Evolutionary conservation across 2,329 filamentous ascomycete genomes (phyloP).

Genomic region (Huntiella bhutanensis): DNA sequence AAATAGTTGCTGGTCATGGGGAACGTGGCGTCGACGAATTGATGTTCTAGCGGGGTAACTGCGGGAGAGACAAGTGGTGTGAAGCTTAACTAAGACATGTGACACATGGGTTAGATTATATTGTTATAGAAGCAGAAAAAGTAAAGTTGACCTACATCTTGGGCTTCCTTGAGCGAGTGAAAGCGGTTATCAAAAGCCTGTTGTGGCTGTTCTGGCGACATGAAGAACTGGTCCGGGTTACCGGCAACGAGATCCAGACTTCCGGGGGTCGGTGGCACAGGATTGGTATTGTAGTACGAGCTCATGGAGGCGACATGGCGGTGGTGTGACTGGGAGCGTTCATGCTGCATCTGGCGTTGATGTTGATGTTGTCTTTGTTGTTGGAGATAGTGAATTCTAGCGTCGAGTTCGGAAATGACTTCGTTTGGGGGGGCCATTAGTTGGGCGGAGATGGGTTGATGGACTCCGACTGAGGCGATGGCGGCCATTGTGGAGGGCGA

Average conservation of each 20-base stretch:
- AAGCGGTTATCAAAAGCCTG: constrained; percentile 42
- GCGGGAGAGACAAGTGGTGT: constrained; percentile 71
- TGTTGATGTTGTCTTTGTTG: constrained; percentile 44
- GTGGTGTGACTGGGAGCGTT: constrained; percentile 27
- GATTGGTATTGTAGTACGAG: constrained; percentile 34
- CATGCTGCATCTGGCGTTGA: constrained; percentile 37
- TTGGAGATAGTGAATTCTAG: constrained; percentile 46
- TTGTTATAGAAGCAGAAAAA: not conserved
- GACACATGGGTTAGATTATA: constrained; percentile 1
- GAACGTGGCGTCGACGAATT: constrained; percentile 33
- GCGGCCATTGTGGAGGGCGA: constrained; percentile 19
- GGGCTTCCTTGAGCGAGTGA: constrained; percentile 46
- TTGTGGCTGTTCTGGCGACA: constrained; percentile 31
- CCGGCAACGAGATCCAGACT: constrained; percentile 57
- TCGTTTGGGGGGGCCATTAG: constrained; percentile 29
- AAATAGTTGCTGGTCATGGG: constrained; percentile 56
- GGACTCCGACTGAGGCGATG: constrained; percentile 28
- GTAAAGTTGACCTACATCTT: constrained; percentile 23
- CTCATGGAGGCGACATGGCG: constrained; percentile 16
- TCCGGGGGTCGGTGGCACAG: constrained; percentile 60
- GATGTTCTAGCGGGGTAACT: constrained; percentile 59
- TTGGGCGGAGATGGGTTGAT: constrained; percentile 27
- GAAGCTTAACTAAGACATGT: constrained; percentile 41
- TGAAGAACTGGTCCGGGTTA: constrained; percentile 36
- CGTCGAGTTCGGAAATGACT: constrained; percentile 40